Evolutionary conservation across 495 filamentous ascomycete genomes (phyloP).

Genomic region (Lasiosphaeria hispida): DNA sequence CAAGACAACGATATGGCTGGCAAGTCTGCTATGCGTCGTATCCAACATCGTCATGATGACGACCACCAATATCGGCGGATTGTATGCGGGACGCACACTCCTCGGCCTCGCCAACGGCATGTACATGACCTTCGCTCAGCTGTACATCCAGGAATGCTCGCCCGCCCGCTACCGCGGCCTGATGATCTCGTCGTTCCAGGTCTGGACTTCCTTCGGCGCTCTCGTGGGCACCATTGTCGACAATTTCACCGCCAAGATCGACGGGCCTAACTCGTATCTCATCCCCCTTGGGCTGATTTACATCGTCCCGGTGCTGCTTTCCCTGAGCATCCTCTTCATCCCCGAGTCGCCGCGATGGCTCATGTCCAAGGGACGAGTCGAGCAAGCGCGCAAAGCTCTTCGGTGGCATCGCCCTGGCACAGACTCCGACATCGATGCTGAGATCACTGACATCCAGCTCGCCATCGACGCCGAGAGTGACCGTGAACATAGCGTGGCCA

Average conservation of each 20-base stretch:
- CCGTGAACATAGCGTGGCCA: too few relatives aligned
- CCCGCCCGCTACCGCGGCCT: constrained; percentile 6
- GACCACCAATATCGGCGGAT: neutral
- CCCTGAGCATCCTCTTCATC: constrained; percentile 52
- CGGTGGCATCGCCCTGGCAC: constrained; percentile 40
- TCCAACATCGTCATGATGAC: constrained; percentile 3
- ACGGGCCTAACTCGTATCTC: constrained; percentile 45
- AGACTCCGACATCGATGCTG: constrained; percentile 10
- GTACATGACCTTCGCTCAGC: constrained; percentile 6
- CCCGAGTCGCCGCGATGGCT: constrained; percentile 54
- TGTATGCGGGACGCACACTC: constrained; percentile 3
- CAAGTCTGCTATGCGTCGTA: neutral
- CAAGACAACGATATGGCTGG: constrained; percentile 2
- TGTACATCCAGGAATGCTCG: constrained; percentile 10
- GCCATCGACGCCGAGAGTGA: constrained; percentile 3
- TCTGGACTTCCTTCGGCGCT: constrained; percentile 35
- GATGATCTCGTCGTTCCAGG: constrained; percentile 32
- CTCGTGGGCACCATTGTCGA: constrained; percentile 57
- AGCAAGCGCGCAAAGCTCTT: constrained; percentile 29
- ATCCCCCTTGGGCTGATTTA: constrained; percentile 56
- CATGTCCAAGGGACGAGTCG: constrained; percentile 6
- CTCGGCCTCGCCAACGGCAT: constrained; percentile 13
- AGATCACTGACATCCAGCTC: constrained; percentile 11
- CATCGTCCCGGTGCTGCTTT: constrained; percentile 50
- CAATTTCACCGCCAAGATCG: constrained; percentile 49